Evolutionary conservation across 345 rosid genomes (phyloP), one percentile per base, ranked within the genome.

Genomic region (Lepidium didymum): DNA sequence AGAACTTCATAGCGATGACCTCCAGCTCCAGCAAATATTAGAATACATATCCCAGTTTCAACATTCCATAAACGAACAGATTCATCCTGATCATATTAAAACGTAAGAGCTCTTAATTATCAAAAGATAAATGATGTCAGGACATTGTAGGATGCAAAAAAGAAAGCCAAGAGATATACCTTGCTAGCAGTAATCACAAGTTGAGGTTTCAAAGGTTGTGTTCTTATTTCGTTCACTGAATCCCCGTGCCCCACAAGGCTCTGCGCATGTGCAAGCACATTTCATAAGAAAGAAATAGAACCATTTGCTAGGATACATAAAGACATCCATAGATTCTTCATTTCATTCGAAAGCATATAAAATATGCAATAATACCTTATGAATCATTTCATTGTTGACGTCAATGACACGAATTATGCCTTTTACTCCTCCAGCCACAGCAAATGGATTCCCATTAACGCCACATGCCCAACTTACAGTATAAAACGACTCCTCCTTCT

Each of bases 211-310:
- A 88, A 23, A n/a, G 92, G 88, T 68, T 93, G 97, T 64, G 96
- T 93, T 81, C 97, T 88, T 69, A 93, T 85, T 83, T 90, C 97
- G 65, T 93, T 93, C 75, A 93, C 85, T 3, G 96, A 90, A 79
- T 93, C 98, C 45, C 97, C 96, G 58, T 93, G 98, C 55, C 98
- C 98, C 65, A 93, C 97, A 77, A 90, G 90, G 77, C 97, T 93
- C 98, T 91, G 82, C 77, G 69, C 27, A 68, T 47, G 27, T 38
- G 19, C 6, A 41, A 66, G 37, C 31, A 67, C 45, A 55, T 67
- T 56, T 47, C 43, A 62, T 37, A 63, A 38, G 67, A 59, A 31
- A 54, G 37, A 54, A 11, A 51, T 15, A 8, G 42, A 18, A 73
- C 42, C 40, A 55, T 57, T 38, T 64, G 57, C 58, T 12, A 47